Evolutionary conservation across 2,329 filamentous ascomycete genomes (phyloP), one percentile per base, ranked within the genome.

Genomic region (Emydomyces testavorans): DNA sequence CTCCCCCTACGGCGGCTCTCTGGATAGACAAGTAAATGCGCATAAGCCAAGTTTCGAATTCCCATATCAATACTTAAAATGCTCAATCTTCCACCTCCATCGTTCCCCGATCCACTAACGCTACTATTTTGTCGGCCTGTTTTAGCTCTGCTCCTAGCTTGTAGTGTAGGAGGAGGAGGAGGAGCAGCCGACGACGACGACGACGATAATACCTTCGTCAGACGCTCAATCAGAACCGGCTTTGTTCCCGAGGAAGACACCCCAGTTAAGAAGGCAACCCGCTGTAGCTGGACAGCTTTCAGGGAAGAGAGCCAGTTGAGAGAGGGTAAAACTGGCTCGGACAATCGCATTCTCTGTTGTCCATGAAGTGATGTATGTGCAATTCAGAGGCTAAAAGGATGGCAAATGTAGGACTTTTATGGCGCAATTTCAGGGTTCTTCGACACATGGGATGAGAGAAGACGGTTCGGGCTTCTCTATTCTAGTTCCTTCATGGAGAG

Each of bases 41-140:
- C 84, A 60, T 79, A 86, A 1, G 85, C 85, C 3, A 93, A 70
- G 61, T 93, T 93, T 36, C 78, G 79, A 54, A 93, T 83, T 3
- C 86, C 86, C 78, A 92, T 83, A 62, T 93, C 86, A 52, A 93
- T 82, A 60, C 84, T 89, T 28, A 92, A 63, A 20, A 92, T 72
- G 36, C 80, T 72, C 55, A 69, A 50, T 37, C 56, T 49, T 11
- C 36, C 35, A 20, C 29, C 35, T 3, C 24, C 8, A n/a, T n/a
- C 18, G 40, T 46, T 32, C 4, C 21, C 34, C 7, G 36, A 13
- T 23, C 18, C 23, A 24, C 15, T 28, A 23, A n/a, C 11, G n/a
- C 3, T 10, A n/a, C 10, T 29, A 24, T 34, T n/a, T 34, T 6
- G 28, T 15, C 11, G 28, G 28, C 10, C 56, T 44, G 16, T 54